phyloP scores from a whole-genome alignment of 2,329 filamentous ascomycete genomes.

The Xylariaceae sp. region DNA sequence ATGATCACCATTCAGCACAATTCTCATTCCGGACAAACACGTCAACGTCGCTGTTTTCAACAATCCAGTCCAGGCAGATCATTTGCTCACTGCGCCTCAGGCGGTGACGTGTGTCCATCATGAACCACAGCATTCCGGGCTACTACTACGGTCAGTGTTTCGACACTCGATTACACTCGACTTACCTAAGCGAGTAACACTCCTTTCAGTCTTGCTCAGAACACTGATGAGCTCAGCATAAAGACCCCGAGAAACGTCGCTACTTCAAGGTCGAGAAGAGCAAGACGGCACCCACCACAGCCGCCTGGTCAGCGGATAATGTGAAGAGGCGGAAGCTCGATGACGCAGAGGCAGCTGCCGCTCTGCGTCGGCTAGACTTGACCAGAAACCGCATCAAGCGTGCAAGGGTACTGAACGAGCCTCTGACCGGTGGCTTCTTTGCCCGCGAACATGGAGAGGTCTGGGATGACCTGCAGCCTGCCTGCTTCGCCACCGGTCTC shows the following conservation, averaged over 20 bases:
- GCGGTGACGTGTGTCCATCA: too few relatives aligned
- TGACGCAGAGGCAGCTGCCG: constrained; percentile 34
- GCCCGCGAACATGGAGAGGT: constrained; percentile 31
- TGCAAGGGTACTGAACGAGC: constrained; percentile 27
- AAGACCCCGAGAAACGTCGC: constrained; percentile 53
- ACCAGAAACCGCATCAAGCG: constrained; percentile 38
- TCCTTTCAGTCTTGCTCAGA: background rate
- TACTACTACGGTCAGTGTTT: constrained; percentile 48
- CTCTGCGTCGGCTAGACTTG: constrained; percentile 26
- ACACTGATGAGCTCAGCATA: too few relatives aligned
- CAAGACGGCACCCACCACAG: constrained; percentile 45
- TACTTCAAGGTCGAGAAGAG: constrained; percentile 66
- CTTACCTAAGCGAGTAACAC: background rate
- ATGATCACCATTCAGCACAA: too few relatives aligned
- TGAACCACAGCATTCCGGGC: constrained; percentile 40
- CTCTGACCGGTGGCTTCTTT: constrained; percentile 33
- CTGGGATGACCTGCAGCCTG: constrained; percentile 27
- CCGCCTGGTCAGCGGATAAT: constrained; percentile 54
- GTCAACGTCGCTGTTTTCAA: too few relatives aligned
- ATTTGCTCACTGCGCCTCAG: too few relatives aligned
- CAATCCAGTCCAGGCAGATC: too few relatives aligned
- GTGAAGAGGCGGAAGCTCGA: constrained; percentile 54
- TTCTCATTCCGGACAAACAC: too few relatives aligned
- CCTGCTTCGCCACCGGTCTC: constrained; percentile 38
- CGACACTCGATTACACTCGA: background rate